phyloP scores from a whole-genome alignment of 352 stramenopile genomes.

The Lagenidium sp. region DNA sequence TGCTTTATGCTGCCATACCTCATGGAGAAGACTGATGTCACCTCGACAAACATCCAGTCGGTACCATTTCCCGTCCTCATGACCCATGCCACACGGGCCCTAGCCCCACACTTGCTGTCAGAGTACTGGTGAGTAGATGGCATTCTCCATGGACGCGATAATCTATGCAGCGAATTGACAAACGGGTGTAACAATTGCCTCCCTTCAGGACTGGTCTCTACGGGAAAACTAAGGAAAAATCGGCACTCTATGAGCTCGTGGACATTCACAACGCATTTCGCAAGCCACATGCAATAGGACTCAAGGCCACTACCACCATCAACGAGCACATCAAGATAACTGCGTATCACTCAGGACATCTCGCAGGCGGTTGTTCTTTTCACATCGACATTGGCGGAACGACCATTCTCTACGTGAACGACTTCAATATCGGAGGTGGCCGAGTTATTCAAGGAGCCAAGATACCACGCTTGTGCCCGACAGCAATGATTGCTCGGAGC shows the following conservation, averaged over 20 bases:
- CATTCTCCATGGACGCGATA: no score
- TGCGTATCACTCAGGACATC: constrained; percentile 72
- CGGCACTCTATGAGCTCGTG: constrained; percentile 36
- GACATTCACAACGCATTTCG: constrained; percentile 49
- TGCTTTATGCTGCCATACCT: constrained; percentile 72
- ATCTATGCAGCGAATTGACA: no score
- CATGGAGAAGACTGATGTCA: constrained; percentile 37
- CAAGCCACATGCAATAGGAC: constrained; percentile 30
- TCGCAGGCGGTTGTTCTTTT: constrained; percentile 67
- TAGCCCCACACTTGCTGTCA: constrained; percentile 53
- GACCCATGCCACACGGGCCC: constrained; percentile 70
- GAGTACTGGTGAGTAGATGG: constrained; percentile 50
- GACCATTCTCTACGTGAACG: constrained; percentile 65
- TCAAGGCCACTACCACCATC: constrained; percentile 48
- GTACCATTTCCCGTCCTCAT: constrained; percentile 43
- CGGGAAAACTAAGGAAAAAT: constrained; percentile 34
- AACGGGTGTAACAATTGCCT: background rate
- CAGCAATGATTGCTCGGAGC: constrained; percentile 52
- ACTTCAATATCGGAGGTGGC: constrained; percentile 71
- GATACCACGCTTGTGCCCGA: constrained; percentile 57
- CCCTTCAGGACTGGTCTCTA: constrained; percentile 27
- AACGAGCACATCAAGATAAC: constrained; percentile 70
- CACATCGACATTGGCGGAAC: constrained; percentile 65
- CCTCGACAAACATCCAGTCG: background rate
- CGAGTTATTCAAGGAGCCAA: constrained; percentile 58